phyloP scores from a whole-genome alignment of 352 stramenopile genomes.

The Phytophthora idaei region DNA sequence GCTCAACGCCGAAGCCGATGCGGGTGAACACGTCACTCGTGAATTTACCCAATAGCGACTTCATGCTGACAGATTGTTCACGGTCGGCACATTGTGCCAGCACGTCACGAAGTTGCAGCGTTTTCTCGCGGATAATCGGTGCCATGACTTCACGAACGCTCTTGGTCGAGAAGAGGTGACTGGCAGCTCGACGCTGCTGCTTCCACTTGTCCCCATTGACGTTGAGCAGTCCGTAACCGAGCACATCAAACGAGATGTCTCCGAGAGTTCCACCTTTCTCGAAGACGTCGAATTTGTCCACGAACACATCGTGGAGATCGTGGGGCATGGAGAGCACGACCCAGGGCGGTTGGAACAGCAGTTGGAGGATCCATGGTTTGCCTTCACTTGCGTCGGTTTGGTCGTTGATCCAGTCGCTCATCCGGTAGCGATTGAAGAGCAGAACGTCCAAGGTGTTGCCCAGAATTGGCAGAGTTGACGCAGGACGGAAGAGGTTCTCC shows the following conservation, averaged over 20 bases:
- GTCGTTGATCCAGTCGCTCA: constrained; percentile 66
- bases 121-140: constrained; percentile 34
- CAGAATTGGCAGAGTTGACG: constrained; percentile 40
- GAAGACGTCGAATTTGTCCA: constrained; percentile 59
- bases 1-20: constrained; percentile 74
- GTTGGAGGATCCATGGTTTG: constrained; percentile 49
- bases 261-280: constrained; percentile 25
- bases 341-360: constrained; percentile 35
- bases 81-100: constrained; percentile 19
- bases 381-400: constrained; percentile 37
- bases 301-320: constrained; percentile 35
- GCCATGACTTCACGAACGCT: constrained; percentile 39
- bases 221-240: constrained; percentile 59
- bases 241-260: constrained; percentile 37
- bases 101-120: constrained; percentile 28
- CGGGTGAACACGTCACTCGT: constrained; percentile 74
- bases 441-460: constrained; percentile 42
- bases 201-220: constrained; percentile 50
- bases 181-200: constrained; percentile 63
- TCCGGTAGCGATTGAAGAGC: constrained; percentile 34
- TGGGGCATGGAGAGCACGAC: constrained; percentile 48
- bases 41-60: constrained; percentile 50
- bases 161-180: constrained; percentile 67
- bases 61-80: constrained; percentile 30
- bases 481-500: constrained; percentile 30